Conservation (phyloP, 148 eudicot species). For the Hydrangea macrophylla region DNA sequence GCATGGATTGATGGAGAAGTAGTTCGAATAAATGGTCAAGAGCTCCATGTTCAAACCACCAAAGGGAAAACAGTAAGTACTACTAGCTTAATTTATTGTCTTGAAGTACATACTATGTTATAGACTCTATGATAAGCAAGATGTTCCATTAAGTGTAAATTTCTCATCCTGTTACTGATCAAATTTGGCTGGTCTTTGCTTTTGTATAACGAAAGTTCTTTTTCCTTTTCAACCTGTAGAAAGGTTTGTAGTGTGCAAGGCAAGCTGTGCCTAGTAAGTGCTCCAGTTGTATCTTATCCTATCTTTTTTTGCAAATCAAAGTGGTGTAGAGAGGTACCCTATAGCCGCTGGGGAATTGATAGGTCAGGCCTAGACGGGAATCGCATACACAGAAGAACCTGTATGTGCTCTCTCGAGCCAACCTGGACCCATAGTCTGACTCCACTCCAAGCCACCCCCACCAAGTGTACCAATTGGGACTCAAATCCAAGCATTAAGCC, state of each 20-base stretch:
- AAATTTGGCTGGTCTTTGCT: background rate
- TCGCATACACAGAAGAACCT: no score
- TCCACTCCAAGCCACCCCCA: no score
- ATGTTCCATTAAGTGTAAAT: background rate
- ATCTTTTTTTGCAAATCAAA: no score
- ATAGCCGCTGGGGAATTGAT: no score
- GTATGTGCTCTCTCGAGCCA: no score
- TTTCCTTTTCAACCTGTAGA: background rate
- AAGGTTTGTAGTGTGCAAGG: background rate
- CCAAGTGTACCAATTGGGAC: no score
- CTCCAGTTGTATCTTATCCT: background rate
- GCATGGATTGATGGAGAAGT: constrained; percentile 99
- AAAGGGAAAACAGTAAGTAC: constrained; percentile 72
- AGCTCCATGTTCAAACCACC: constrained; percentile 66
- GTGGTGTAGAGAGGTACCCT: no score
- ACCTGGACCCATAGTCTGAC: no score
- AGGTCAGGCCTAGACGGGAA: no score
- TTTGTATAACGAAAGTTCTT: background rate
- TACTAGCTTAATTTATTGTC: constrained; percentile 7
- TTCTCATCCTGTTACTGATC: background rate
- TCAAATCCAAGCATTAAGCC: no score
- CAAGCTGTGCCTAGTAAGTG: background rate
- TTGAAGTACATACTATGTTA: background rate
- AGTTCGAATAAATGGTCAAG: constrained; percentile 58
- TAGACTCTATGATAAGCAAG: background rate